Percentiles rank a stretch among this genome's conserved stretches.
Evolutionary conservation across 129 eudicot genomes (phyloP).

Genomic region (Lonicera japonica): DNA sequence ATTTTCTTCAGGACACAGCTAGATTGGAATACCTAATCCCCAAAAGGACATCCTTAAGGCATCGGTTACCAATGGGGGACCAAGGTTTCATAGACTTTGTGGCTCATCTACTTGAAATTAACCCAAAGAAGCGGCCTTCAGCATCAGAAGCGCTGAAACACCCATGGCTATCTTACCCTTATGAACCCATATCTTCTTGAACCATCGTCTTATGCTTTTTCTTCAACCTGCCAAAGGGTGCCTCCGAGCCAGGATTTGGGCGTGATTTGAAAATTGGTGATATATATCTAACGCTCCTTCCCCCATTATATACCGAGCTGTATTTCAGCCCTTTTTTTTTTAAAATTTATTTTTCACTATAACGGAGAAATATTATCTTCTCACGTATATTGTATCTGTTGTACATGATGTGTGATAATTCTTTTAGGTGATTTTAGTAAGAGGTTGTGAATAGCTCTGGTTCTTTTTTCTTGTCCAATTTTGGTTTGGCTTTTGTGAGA

Average conservation of each 20-base stretch:
- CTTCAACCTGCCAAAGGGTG: not conserved
- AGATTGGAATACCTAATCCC: conserved; percentile 88
- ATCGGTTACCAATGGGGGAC: conserved; percentile 96
- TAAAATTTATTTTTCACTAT: not conserved
- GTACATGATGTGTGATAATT: conserved; percentile 46
- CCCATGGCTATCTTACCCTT: conserved; percentile 95
- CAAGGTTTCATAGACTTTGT: conserved; percentile 97
- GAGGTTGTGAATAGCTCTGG: conserved; percentile 37
- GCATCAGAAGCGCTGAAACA: conserved; percentile 92
- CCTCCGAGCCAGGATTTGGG: not conserved
- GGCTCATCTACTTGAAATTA: conserved; percentile 75
- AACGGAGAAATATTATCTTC: too few species aligned
- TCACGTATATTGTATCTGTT: conserved; percentile 15
- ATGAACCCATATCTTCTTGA: conserved; percentile 96
- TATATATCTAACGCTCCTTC: not conserved
- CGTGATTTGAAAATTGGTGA: not conserved
- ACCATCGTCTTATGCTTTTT: conserved; percentile 9
- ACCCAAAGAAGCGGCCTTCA: conserved; percentile 89
- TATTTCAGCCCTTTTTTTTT: not conserved
- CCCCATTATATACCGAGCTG: conserved; percentile 11
- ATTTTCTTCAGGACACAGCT: conserved; percentile 61
- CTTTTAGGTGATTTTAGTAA: conserved; percentile 28
- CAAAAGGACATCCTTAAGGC: conserved; percentile 84
- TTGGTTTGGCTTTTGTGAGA: conserved; percentile 4
- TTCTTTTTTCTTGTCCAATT: conserved; percentile 11